Base-by-base conservation (phyloP, 2,329 filamentous ascomycete genomes). In the Ophiostoma quercus region DNA sequence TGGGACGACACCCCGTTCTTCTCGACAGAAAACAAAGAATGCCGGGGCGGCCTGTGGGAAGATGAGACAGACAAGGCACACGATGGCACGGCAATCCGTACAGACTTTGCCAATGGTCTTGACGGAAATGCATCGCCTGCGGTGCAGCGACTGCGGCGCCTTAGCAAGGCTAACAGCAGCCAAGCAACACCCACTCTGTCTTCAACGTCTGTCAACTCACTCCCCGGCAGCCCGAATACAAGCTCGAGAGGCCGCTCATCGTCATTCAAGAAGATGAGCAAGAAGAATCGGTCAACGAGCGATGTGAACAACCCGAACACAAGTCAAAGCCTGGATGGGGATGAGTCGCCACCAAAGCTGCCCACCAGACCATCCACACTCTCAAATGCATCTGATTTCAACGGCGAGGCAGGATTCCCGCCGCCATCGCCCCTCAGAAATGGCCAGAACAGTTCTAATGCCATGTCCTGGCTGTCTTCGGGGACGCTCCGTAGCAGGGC, bases 1-100 rank as follows among this genome's bases (percentile, higher is more conserved):
- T 99, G 95, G 94, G 95, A 99, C 74, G 95, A 99, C 77, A 85
- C 92, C 32, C 93, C 95, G 0, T 98, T 99, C 78, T 90, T 92
- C 77, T 88, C 91, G 74, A 98, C 93, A 0, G 84, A 89, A 70
- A 83, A 87, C 70, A 92, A 97, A 77, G 80, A 82, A 25, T 93
- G 92, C 84, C 86, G 95, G 74, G 95, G 94, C 12, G 95, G 95
- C 0, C 90, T 98, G 25, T 99, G 88, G 76, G 83, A 85, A 41
- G 86, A 88, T 66, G 81, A 84, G 72, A 11, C 57, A n/a, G 67
- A 68, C 16, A 41, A 47, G 2, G 80, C 79, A 1, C 80, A 84
- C 2, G 39, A 43, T 22, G 70, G 57, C 41, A 67, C 57, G 9
- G 37, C 41, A 3, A 68, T 67, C 11, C 39, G 41, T 9, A 75